These are phyloP conservation scores for Daldinia decipiens DNA, from an alignment of 495 filamentous ascomycete species.

Conservation along the genomic window DNA sequence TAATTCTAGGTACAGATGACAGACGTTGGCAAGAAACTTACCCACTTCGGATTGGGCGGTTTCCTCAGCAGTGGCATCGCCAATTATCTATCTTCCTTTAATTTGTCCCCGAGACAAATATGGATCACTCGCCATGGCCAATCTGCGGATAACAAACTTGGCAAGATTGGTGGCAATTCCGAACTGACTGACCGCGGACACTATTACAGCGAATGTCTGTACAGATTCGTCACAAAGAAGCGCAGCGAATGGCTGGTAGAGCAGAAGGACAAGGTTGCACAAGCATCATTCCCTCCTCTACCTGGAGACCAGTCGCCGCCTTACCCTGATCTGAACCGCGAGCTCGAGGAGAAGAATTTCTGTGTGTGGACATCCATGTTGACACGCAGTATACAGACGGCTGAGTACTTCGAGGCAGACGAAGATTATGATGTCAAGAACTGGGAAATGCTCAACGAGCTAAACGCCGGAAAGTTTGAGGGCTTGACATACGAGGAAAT, in stretches of 20 bases:
- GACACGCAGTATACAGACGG: constrained; percentile 83
- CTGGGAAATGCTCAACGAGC: constrained; percentile 97
- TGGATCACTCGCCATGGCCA: constrained; percentile 98
- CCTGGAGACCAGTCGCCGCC: constrained; percentile 93
- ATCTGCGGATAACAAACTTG: constrained; percentile 79
- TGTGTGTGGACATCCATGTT: constrained; percentile 99
- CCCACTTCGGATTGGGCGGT: constrained; percentile 87
- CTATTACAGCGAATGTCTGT: constrained; percentile 75
- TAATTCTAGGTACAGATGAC: constrained; percentile 73
- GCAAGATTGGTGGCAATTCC: constrained; percentile 87
- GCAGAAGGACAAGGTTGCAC: constrained; percentile 75
- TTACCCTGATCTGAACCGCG: constrained; percentile 80
- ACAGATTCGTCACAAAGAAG: constrained; percentile 79
- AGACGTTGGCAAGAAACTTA: constrained; percentile 93
- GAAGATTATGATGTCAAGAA: constrained; percentile 98
- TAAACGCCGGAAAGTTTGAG: constrained; percentile 91
- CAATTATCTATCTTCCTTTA: constrained; percentile 95
- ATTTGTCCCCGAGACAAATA: constrained; percentile 91
- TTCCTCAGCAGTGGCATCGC: constrained; percentile 91
- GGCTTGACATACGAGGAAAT: constrained; percentile 96
- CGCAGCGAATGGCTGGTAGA: constrained; percentile 79
- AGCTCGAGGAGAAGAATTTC: constrained; percentile 82
- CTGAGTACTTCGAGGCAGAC: constrained; percentile 84
- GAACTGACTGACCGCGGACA: constrained; percentile 79
- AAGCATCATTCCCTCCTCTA: constrained; percentile 80